Conservation (phyloP, 805 yeast species). For the Spathaspora girioi region DNA sequence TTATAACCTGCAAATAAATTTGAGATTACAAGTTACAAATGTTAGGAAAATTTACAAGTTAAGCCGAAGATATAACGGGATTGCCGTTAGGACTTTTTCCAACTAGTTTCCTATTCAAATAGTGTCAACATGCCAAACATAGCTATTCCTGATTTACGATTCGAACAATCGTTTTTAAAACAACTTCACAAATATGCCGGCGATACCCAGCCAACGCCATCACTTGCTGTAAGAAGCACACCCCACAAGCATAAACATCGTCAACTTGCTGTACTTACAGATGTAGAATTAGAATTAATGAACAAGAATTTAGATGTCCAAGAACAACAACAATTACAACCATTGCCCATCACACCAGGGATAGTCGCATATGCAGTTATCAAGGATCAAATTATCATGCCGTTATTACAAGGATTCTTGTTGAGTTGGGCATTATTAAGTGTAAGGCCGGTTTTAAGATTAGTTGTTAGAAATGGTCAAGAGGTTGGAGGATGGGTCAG, state of each 20-base stretch:
- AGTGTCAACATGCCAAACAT: slow-evolving; percentile 5
- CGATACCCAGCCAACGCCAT: slow-evolving; percentile 2
- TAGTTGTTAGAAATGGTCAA: slow-evolving; percentile 24
- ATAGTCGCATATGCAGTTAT: slow-evolving; percentile 46
- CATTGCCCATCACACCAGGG: slow-evolving; percentile 39
- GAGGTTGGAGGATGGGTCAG: slow-evolving; percentile 21
- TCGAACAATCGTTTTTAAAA: slow-evolving; percentile 55
- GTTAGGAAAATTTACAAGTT: background rate
- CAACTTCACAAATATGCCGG: slow-evolving; percentile 29
- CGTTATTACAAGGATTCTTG: slow-evolving; percentile 49
- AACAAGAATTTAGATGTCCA: slow-evolving; percentile 15
- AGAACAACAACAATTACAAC: slow-evolving; percentile 13
- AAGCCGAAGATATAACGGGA: background rate
- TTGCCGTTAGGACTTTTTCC: background rate
- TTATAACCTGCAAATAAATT: background rate
- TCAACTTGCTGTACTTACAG: slow-evolving; percentile 9
- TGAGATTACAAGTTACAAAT: too few species aligned
- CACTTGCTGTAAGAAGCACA: slow-evolving; percentile 7
- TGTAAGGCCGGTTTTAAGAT: slow-evolving; percentile 31
- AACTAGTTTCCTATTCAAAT: background rate
- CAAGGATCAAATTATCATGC: slow-evolving; percentile 51
- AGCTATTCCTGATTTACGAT: slow-evolving; percentile 59
- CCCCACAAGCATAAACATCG: background rate
- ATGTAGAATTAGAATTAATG: slow-evolving; percentile 15
- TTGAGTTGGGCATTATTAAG: slow-evolving; percentile 41